Base-by-base conservation (phyloP, 805 yeast species). In the Starmerella sirachaensis region DNA sequence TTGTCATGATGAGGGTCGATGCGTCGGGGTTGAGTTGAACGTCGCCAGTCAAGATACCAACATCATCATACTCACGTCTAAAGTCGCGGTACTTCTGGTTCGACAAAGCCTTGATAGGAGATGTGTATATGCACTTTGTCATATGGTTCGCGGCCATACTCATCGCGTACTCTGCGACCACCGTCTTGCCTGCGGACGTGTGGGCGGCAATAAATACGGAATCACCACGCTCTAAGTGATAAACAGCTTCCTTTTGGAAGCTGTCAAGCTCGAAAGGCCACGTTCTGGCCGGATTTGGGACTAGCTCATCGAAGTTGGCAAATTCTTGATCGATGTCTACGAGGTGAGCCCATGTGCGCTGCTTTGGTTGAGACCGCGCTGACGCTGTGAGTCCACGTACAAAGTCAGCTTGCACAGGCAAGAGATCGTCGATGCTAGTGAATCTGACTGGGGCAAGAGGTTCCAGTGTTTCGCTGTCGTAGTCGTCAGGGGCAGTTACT, bases 121-220 rank as follows among this genome's bases (percentile, higher is more conserved):
- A 86, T 0, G 98, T 88, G 58, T 88, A 88, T 33, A 88, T 91
- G 1, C 94, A 84, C 56, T 86, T 88, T 9, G 97, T 88, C 95
- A 86, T 86, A 56, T 91, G 88, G 55, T 94, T 68, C 43, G 77
- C 72, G 1, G 97, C 93, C 94, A 88, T 78, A 3, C 97, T 94
- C 58, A 88, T 91, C 3, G 97, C 97, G 56, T 88, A 88, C 56
- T 88, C 98, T 0, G 98, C 98, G 18, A 91, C 94, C 3, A 88
- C 98, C 0, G 98, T 88, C 55, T 88, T 88, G 61, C 98, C 98
- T 0, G 98, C 98, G 3, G 97, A 88, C 0, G 98, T 88, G 58
- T 88, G 98, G 0, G 99, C 99, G 3, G 97, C 97, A 3, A 91
- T 94, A 60, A 91, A 91, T 3, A 91, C 99, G 6, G 97, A 88